A percentile compares a stretch with the other conserved stretches of the same genome.
phyloP scores from a whole-genome alignment of 176 grass and related monocot genomes.

The Ensete glaucum region DNA sequence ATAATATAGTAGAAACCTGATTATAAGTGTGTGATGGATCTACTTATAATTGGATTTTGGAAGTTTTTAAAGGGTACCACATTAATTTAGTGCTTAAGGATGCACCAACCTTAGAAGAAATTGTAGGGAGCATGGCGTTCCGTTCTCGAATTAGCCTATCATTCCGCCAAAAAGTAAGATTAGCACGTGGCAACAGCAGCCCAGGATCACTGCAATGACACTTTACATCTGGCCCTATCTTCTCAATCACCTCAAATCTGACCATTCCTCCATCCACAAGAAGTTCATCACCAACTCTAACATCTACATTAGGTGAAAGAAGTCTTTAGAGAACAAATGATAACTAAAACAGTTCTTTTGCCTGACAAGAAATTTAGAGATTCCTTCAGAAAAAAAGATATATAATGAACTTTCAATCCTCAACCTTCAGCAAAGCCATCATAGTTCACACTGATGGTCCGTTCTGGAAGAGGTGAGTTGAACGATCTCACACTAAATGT shows the following conservation, averaged over 20 bases:
- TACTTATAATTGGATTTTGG: not conserved
- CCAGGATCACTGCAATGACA: constrained; percentile 86
- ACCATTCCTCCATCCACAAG: constrained; percentile 96
- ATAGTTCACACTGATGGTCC: constrained; percentile 74
- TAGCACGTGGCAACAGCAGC: constrained; percentile 72
- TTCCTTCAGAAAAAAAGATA: constrained; percentile 15
- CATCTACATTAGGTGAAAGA: constrained; percentile 36
- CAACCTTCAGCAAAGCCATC: constrained; percentile 97
- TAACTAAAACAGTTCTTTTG: not conserved
- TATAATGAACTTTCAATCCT: constrained; percentile 5
- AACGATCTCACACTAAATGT: constrained; percentile 90
- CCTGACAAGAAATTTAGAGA: constrained; percentile 8
- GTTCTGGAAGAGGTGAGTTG: constrained; percentile 62
- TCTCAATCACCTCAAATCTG: constrained; percentile 86
- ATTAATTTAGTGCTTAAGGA: constrained; percentile 1
- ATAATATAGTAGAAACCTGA: not conserved
- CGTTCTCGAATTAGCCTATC: constrained; percentile 75
- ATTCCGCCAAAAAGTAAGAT: constrained; percentile 87
- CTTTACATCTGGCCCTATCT: constrained; percentile 84
- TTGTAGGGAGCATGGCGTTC: constrained; percentile 91
- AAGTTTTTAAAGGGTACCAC: not conserved
- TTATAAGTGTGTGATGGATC: not conserved
- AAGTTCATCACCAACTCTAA: constrained; percentile 86
- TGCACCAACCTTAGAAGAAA: constrained; percentile 79
- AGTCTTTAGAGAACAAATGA: not conserved